Conservation (phyloP, 2,329 filamentous ascomycete genomes). For the Zasmidium cellare region DNA sequence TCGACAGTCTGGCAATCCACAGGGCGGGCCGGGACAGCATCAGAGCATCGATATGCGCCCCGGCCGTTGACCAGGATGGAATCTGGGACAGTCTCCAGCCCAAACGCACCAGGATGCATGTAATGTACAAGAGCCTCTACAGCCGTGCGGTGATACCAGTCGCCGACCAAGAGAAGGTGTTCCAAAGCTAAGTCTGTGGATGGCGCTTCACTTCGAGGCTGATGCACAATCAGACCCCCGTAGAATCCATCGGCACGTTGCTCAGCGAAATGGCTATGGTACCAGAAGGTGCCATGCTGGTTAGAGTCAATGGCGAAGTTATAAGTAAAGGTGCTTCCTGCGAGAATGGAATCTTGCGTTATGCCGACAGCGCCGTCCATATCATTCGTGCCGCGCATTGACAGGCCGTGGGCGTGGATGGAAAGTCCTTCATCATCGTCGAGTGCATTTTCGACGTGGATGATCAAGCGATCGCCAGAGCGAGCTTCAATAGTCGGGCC, state of each 20-base stretch:
- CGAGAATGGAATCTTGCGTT: constrained; percentile 24
- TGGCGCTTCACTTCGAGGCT: constrained; percentile 27
- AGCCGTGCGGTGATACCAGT: constrained; percentile 51
- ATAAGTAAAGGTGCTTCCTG: constrained; percentile 39
- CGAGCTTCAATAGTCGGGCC: constrained; percentile 52
- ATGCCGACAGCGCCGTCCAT: constrained; percentile 30
- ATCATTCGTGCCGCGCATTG: constrained; percentile 24
- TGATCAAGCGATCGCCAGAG: constrained; percentile 46
- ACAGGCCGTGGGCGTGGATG: constrained; percentile 50
- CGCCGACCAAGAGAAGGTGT: constrained; percentile 48
- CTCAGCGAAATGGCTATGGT: constrained; percentile 47
- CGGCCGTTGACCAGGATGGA: constrained; percentile 50
- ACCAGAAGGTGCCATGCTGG: constrained; percentile 52
- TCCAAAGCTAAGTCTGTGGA: constrained; percentile 40
- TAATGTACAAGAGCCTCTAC: constrained; percentile 47
- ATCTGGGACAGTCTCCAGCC: constrained; percentile 50
- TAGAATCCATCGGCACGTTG: constrained; percentile 50
- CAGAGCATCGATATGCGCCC: constrained; percentile 48
- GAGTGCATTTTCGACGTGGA: constrained; percentile 45
- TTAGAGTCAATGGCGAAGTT: constrained; percentile 29
- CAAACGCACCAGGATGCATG: constrained; percentile 44
- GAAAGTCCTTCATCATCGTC: constrained; percentile 39
- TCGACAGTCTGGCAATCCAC: constrained; percentile 41
- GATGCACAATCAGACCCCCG: constrained; percentile 50
- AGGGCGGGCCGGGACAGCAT: constrained; percentile 46